Percentiles rank a stretch among this genome's conserved stretches.
Evolutionary conservation across 2,329 filamentous ascomycete genomes (phyloP).

Genomic region (Sclerotinia borealis): DNA sequence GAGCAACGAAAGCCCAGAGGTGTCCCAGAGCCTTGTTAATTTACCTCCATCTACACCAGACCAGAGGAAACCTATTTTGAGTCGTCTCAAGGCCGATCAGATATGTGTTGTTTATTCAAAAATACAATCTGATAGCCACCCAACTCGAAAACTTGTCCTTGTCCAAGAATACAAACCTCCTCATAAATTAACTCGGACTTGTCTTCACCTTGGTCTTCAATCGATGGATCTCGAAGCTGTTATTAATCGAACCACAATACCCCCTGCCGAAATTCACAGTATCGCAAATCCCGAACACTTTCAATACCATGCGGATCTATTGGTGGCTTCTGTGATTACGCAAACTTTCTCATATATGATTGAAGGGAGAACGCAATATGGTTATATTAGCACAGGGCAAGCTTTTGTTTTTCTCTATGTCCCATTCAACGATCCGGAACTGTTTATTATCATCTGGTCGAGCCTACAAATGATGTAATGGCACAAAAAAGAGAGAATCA

Average conservation of each 20-base stretch:
- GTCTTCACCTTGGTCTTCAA: background rate
- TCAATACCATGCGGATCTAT: background rate
- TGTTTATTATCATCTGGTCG: background rate
- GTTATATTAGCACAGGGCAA: constrained; percentile 1
- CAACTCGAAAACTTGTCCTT: background rate
- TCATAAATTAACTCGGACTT: background rate
- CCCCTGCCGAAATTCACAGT: background rate
- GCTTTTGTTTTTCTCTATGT: constrained; percentile 3
- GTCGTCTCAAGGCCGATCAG: background rate
- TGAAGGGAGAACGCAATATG: background rate
- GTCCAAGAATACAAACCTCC: constrained; percentile 8
- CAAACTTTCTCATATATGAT: constrained; percentile 9
- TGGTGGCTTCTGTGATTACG: background rate
- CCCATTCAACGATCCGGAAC: background rate
- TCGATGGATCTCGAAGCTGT: background rate
- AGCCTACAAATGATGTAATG: background rate
- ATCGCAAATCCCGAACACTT: background rate
- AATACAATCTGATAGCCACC: no score
- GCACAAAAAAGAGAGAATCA: background rate
- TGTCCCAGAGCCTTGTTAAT: background rate
- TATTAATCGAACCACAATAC: background rate
- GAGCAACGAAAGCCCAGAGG: background rate
- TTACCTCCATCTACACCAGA: background rate
- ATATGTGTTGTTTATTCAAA: background rate
- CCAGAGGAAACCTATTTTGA: background rate